Conservation (phyloP, 495 filamentous ascomycete genomes). For the Articulospora tetracladia region DNA sequence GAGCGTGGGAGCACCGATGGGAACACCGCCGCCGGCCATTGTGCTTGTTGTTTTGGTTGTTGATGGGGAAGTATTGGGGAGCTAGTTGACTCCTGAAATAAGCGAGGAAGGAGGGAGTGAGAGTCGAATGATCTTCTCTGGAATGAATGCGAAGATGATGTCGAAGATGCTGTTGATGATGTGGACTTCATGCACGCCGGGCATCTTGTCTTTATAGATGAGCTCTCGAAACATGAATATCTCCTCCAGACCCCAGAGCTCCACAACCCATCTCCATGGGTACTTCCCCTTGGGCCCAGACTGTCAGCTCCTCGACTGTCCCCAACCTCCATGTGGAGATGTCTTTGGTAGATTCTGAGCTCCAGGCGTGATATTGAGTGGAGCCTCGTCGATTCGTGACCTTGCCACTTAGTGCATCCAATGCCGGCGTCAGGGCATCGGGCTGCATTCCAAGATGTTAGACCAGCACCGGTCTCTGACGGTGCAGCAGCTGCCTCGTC, state of each 20-base stretch:
- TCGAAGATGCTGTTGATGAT: conserved; percentile 9
- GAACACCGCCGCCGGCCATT: conserved; percentile 21
- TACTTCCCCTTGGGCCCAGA: background rate
- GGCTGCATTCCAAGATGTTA: background rate
- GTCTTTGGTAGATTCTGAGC: background rate
- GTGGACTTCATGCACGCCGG: conserved; percentile 1
- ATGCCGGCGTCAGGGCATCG: background rate
- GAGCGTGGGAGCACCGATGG: conserved; percentile 14
- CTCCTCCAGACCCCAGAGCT: conserved; percentile 4
- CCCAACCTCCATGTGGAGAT: background rate
- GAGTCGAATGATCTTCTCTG: background rate
- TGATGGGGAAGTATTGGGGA: background rate
- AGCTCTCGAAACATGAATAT: background rate
- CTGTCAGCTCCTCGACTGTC: background rate
- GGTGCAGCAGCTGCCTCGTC: background rate
- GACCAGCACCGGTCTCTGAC: conserved; percentile 1
- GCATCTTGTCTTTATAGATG: conserved; percentile 10
- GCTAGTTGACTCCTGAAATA: background rate
- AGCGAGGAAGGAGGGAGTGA: background rate
- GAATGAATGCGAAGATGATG: conserved; percentile 8
- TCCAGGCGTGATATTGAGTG: background rate
- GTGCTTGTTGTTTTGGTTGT: background rate
- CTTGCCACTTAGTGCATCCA: background rate
- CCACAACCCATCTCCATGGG: background rate
- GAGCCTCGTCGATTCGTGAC: background rate